These are phyloP conservation scores for Trichoderma aggressivum DNA, from an alignment of 2,329 filamentous ascomycete species.

Conservation along the genomic window DNA sequence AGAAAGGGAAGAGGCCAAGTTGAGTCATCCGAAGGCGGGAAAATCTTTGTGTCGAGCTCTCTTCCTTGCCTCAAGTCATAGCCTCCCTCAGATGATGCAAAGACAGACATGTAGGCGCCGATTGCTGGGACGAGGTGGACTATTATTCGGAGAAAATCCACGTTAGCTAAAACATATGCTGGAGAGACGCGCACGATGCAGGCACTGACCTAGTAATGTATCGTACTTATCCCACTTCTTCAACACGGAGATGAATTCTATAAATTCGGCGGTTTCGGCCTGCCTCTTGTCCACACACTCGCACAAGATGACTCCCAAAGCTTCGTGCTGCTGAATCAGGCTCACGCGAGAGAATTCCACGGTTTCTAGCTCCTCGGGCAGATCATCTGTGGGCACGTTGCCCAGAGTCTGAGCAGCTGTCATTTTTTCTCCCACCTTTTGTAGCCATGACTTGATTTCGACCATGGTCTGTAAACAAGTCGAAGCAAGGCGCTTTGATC, in stretches of 20 bases:
- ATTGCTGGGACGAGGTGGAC: slow-evolving; percentile 82
- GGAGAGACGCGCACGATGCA: neutral
- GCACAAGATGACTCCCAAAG: slow-evolving; percentile 74
- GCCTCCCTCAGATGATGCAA: slow-evolving; percentile 73
- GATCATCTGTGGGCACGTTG: slow-evolving; percentile 49
- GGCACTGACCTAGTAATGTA: slow-evolving; percentile 47
- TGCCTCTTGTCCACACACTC: slow-evolving; percentile 75
- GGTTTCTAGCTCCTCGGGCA: slow-evolving; percentile 67
- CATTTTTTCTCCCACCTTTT: slow-evolving; percentile 70
- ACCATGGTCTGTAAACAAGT: slow-evolving; percentile 75
- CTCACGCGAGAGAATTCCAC: slow-evolving; percentile 78
- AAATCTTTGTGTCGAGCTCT: slow-evolving; percentile 65
- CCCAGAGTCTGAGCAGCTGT: slow-evolving; percentile 74
- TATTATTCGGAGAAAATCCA: slow-evolving; percentile 12
- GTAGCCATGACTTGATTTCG: slow-evolving; percentile 73
- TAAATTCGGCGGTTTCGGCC: slow-evolving; percentile 68
- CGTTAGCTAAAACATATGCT: slow-evolving; percentile 1
- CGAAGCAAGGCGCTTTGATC: slow-evolving; percentile 62
- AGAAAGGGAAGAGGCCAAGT: slow-evolving; percentile 72
- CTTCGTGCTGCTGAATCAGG: slow-evolving; percentile 85
- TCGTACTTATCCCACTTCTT: slow-evolving; percentile 76
- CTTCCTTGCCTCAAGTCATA: slow-evolving; percentile 66
- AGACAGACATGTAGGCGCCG: slow-evolving; percentile 70
- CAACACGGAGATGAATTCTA: slow-evolving; percentile 63
- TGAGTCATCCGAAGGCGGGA: slow-evolving; percentile 62